Base-by-base conservation (phyloP, 169 alveolate genomes). In the Cryptosporidium sp. region DNA sequence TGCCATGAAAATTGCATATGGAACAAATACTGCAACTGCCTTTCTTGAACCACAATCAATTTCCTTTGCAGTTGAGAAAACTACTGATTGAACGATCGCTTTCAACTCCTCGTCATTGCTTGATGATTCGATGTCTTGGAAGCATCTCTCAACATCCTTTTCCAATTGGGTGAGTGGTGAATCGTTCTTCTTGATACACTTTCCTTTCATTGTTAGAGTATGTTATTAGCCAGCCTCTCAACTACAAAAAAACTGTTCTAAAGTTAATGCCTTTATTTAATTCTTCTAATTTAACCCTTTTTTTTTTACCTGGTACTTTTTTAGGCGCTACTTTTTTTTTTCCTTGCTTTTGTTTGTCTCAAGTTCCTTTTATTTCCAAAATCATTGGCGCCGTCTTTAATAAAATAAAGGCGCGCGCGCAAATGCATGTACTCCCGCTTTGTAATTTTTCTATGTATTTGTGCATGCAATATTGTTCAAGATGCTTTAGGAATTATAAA, bases 21-120 rank as follows among this genome's bases (percentile, higher is more conserved):
- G 98, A 16, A 96, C 95, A 60, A 94, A 94, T 7, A 96, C 91
- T 56, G 96, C 95, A 45, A 96, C 93, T 0, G 98, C 98, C 87
- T 94, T 94, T 93, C 94, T 92, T 91, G 84, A 93, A 65, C 69
- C 98, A 96, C 86, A 92, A 93, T 70, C 93, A 94, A 72, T 91
- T 92, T 89, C 93, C 95, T 65, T 92, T 92, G 95, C 97, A 93
- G 91, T 96, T 71, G 96, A 93, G 71, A 95, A 85, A 84, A 85
- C 94, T 44, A 95, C 93, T 58, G 93, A 94, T 86, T 94, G 93
- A 18, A 94, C 95, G 72, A 94, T 96, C 56, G 93, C 95, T 84
- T 95, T 94, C 71, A 95, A 87, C 73, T 94, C 97, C 58, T 96
- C 95, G 75, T 93, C 89, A 48, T 65, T 93, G 70, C 96, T 93